phyloP scores from a whole-genome alignment of 2,329 filamentous ascomycete species.

The Fusarium setosum region DNA sequence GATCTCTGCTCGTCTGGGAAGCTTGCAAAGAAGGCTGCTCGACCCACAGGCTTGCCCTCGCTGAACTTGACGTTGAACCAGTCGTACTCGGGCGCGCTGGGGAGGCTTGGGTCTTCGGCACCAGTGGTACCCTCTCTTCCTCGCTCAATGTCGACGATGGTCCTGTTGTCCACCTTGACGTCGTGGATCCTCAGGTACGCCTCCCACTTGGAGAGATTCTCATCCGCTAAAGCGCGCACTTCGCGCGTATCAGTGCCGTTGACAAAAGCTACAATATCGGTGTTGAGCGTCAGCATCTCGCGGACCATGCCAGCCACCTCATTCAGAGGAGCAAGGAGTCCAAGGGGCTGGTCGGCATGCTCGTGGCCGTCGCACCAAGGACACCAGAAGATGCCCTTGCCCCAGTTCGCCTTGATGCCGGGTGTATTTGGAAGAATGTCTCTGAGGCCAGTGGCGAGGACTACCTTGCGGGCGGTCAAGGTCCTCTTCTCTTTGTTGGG shows the following conservation, averaged over 20 bases:
- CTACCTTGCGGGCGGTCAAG: slow-evolving; percentile 63
- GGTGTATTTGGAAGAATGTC: slow-evolving; percentile 67
- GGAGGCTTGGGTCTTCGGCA: slow-evolving; percentile 53
- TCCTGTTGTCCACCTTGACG: slow-evolving; percentile 66
- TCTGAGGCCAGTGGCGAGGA: slow-evolving; percentile 67
- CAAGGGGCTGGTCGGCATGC: slow-evolving; percentile 68
- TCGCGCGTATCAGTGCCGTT: slow-evolving; percentile 68
- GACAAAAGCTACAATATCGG: slow-evolving; percentile 66
- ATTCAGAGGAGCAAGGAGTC: slow-evolving; percentile 60
- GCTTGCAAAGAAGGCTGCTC: slow-evolving; percentile 64
- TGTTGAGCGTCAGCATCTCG: slow-evolving; percentile 66
- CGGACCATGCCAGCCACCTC: slow-evolving; percentile 58
- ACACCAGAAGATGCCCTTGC: slow-evolving; percentile 71
- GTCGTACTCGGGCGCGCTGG: slow-evolving; percentile 62
- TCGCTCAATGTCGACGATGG: slow-evolving; percentile 60
- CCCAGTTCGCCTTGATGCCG: slow-evolving; percentile 66
- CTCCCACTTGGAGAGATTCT: slow-evolving; percentile 58
- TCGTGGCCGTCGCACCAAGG: slow-evolving; percentile 74
- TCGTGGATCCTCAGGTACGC: slow-evolving; percentile 61
- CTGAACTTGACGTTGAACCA: slow-evolving; percentile 65
- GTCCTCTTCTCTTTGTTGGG: slow-evolving; percentile 35
- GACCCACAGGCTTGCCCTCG: slow-evolving; percentile 56
- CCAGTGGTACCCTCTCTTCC: slow-evolving; percentile 53
- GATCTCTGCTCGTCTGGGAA: slow-evolving; percentile 61
- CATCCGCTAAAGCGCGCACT: slow-evolving; percentile 51